Percentiles rank a stretch among this genome's conserved stretches.
Evolutionary conservation across 441 rosid species (phyloP).

Genomic region (Pelargonium cotyledonis): DNA sequence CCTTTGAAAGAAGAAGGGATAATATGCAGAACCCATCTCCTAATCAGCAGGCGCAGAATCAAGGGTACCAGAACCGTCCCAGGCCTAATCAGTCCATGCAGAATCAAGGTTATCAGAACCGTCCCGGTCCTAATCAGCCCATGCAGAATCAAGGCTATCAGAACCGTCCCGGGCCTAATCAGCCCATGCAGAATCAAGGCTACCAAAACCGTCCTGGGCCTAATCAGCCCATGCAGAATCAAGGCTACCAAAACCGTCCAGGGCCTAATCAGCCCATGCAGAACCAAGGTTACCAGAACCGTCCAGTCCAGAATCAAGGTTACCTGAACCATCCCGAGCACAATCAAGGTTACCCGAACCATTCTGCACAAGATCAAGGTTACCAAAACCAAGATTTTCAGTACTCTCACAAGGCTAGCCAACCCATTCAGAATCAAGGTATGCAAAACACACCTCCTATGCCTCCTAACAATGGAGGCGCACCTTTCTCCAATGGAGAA

Average conservation of each 20-base stretch:
- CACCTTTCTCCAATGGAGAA: too few species aligned
- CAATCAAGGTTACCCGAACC: neutral
- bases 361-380: neutral
- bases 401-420: neutral
- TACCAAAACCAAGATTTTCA: neutral
- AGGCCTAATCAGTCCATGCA: neutral
- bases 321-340: neutral
- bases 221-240: neutral
- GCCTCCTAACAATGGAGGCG: neutral
- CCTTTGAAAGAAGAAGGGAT: slow-evolving; percentile 80
- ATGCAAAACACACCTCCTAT: neutral
- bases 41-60: slow-evolving; percentile 29
- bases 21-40: slow-evolving; percentile 42
- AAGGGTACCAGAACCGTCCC: neutral
- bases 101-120: neutral
- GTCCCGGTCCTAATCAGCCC: neutral
- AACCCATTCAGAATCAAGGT: neutral
- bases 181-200: too few species aligned
- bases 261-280: too few species aligned
- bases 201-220: too few species aligned
- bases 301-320: neutral
- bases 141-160: neutral
- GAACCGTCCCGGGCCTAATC: neutral
- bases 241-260: neutral
- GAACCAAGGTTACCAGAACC: too few species aligned